Conservation (phyloP, 202 grass and related monocot genomes). For the Carex sylvatica region DNA sequence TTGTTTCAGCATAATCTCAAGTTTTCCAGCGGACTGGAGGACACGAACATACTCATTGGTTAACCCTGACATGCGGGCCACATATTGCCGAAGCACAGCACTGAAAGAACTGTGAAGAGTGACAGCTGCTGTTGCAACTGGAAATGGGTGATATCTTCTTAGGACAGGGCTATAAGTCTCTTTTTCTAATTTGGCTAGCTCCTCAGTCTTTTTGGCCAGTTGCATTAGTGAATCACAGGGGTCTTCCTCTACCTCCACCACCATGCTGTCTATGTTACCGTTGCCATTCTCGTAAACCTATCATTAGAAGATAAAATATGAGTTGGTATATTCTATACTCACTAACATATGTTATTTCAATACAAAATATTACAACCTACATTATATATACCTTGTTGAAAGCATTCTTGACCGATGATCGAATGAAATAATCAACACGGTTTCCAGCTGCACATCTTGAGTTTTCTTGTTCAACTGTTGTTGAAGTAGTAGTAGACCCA, state of each 20-base stretch:
- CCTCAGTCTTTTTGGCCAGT: slow-evolving; percentile 45
- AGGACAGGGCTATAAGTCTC: slow-evolving; percentile 51
- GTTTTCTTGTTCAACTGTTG: slow-evolving; percentile 13
- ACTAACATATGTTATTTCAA: background rate
- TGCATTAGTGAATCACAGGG: slow-evolving; percentile 50
- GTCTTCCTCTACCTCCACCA: slow-evolving; percentile 73
- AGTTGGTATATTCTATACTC: background rate
- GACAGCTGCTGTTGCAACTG: slow-evolving; percentile 37
- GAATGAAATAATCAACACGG: slow-evolving; percentile 51
- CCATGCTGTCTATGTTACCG: slow-evolving; percentile 56
- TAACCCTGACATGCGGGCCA: slow-evolving; percentile 29
- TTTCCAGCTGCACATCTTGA: slow-evolving; percentile 18
- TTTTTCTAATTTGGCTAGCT: slow-evolving; percentile 45
- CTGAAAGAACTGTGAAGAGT: slow-evolving; percentile 52
- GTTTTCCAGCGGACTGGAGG: slow-evolving; percentile 41
- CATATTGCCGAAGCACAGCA: slow-evolving; percentile 36
- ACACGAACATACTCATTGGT: slow-evolving; percentile 49
- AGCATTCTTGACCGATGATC: slow-evolving; percentile 48
- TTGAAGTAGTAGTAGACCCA: slow-evolving; percentile 16
- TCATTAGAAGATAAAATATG: background rate
- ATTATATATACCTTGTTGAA: slow-evolving; percentile 54
- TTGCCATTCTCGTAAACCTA: slow-evolving; percentile 53
- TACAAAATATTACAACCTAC: background rate
- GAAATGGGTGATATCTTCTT: slow-evolving; percentile 45
- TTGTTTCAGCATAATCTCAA: slow-evolving; percentile 48